Percentiles rank a stretch among this genome's conserved stretches.
These are phyloP conservation scores for Phytopythium chamaehyphon DNA, from an alignment of 352 stramenopile genomes.

Conservation along the genomic window DNA sequence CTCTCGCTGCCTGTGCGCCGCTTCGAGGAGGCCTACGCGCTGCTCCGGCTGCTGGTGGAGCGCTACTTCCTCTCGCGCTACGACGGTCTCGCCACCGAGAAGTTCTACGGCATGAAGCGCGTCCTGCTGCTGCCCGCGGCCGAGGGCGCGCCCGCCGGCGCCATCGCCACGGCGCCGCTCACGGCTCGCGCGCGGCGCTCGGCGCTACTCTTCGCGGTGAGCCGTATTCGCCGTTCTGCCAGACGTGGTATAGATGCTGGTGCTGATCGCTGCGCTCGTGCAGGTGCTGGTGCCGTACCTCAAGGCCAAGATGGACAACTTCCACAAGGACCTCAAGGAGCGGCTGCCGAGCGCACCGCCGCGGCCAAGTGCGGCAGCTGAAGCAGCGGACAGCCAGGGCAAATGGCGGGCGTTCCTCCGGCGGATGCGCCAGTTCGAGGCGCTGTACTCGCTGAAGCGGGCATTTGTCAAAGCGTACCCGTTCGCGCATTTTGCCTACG, in stretches of 20 bases:
- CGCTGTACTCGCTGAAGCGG: conserved; percentile 46
- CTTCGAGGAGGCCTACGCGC: conserved; percentile 77
- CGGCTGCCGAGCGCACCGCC: conserved; percentile 15
- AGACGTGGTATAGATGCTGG: too few relatives aligned
- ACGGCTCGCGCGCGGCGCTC: conserved; percentile 38
- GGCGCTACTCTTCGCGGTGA: conserved; percentile 56
- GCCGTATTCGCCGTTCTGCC: background rate
- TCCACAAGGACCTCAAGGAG: conserved; percentile 43
- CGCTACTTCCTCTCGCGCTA: conserved; percentile 74
- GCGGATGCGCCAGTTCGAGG: conserved; percentile 38
- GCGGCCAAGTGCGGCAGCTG: background rate
- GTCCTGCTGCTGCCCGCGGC: conserved; percentile 30
- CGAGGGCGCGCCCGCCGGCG: conserved; percentile 1
- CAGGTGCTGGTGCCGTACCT: conserved; percentile 73
- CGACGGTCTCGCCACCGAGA: conserved; percentile 73
- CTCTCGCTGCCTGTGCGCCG: conserved; percentile 45
- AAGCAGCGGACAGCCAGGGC: conserved; percentile 4
- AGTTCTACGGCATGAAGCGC: conserved; percentile 86
- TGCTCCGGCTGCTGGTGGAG: conserved; percentile 57
- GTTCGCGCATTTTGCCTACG: conserved; percentile 73
- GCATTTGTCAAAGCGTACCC: conserved; percentile 68
- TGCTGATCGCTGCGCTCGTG: conserved; percentile 5
- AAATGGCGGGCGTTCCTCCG: conserved; percentile 34
- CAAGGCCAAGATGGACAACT: conserved; percentile 72
- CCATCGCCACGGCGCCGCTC: conserved; percentile 28